These are phyloP conservation scores for Hyphopichia wangnamkhiaoensis DNA, from an alignment of 1,139 yeast species.

Conservation along the genomic window DNA sequence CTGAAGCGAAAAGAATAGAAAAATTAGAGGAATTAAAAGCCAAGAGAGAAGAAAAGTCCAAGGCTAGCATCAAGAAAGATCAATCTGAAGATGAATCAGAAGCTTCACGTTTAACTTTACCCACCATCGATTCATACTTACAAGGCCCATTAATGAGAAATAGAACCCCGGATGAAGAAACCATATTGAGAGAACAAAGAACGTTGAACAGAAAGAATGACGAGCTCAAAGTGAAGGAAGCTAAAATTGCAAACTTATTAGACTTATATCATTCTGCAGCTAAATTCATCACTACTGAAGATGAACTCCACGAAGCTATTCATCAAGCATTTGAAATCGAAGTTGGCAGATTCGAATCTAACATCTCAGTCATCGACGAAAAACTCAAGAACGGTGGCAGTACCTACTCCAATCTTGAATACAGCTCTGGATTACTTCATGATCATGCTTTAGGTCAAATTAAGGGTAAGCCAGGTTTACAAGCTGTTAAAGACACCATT, in stretches of 20 bases:
- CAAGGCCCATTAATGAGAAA: conserved; percentile 69
- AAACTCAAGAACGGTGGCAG: conserved; percentile 36
- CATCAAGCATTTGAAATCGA: conserved; percentile 55
- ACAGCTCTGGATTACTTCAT: conserved; percentile 34
- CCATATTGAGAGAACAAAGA: conserved; percentile 45
- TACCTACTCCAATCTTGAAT: conserved; percentile 26
- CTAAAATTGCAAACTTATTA: conserved; percentile 57
- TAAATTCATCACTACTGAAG: conserved; percentile 65
- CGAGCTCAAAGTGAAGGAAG: conserved; percentile 37
- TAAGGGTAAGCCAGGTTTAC: conserved; percentile 49
- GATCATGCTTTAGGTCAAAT: conserved; percentile 41
- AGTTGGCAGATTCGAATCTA: conserved; percentile 37
- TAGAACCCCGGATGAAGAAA: conserved; percentile 68
- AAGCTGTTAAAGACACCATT: conserved; percentile 42
- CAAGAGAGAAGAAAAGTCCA: conserved; percentile 25
- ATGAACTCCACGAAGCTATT: conserved; percentile 58
- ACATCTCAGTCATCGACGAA: conserved; percentile 35
- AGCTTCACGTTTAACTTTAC: conserved; percentile 69
- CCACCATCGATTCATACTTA: conserved; percentile 72
- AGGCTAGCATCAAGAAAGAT: conserved; percentile 18
- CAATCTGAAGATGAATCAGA: conserved; percentile 35
- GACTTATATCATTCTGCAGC: conserved; percentile 73
- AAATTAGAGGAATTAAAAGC: conserved; percentile 38
- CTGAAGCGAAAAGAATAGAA: conserved; percentile 57
- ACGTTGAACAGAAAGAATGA: conserved; percentile 33